A percentile compares a stretch with the other conserved stretches of the same genome.
phyloP scores from a whole-genome alignment of 1,139 yeast species.

The Scheffersomyces parashehatae region DNA sequence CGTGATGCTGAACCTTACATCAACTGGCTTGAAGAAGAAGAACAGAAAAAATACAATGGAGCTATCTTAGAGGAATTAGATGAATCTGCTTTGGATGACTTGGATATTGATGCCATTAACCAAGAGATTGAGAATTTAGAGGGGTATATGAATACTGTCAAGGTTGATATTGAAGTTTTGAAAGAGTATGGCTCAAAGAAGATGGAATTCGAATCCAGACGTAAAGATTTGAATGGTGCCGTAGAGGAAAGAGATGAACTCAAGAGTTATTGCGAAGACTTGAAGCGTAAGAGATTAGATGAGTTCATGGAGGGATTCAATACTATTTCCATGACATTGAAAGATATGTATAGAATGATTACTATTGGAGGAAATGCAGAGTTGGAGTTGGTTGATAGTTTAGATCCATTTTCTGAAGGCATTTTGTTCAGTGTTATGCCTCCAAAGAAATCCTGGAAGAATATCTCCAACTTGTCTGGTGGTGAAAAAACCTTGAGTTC shows the following conservation, averaged over 20 bases:
- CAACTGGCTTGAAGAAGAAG: constrained; percentile 49
- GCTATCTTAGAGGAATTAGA: constrained; percentile 41
- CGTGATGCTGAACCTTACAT: constrained; percentile 56
- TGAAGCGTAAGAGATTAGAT: constrained; percentile 72
- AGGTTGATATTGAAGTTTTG: constrained; percentile 72
- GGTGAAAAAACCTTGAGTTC: constrained; percentile 98
- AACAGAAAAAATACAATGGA: constrained; percentile 34
- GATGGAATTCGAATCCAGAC: constrained; percentile 62
- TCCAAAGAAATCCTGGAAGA: constrained; percentile 97
- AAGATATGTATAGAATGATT: constrained; percentile 97
- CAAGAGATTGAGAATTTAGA: constrained; percentile 58
- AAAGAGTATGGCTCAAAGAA: constrained; percentile 74
- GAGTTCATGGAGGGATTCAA: constrained; percentile 95
- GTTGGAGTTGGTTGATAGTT: constrained; percentile 88
- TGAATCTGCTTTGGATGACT: constrained; percentile 52
- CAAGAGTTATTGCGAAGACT: constrained; percentile 63
- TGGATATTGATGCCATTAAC: constrained; percentile 54
- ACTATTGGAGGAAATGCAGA: constrained; percentile 99
- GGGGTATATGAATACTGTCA: constrained; percentile 54
- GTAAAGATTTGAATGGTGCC: constrained; percentile 66
- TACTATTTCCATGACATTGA: constrained; percentile 80
- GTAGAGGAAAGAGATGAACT: constrained; percentile 66
- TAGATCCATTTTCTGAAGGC: constrained; percentile 98
- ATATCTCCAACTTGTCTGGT: constrained; percentile 91
- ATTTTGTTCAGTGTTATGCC: constrained; percentile 98